Percentiles rank a stretch among this genome's conserved stretches.
These are phyloP conservation scores for Globisporangium megalacanthum DNA, from an alignment of 352 stramenopile species.

Conservation along the genomic window DNA sequence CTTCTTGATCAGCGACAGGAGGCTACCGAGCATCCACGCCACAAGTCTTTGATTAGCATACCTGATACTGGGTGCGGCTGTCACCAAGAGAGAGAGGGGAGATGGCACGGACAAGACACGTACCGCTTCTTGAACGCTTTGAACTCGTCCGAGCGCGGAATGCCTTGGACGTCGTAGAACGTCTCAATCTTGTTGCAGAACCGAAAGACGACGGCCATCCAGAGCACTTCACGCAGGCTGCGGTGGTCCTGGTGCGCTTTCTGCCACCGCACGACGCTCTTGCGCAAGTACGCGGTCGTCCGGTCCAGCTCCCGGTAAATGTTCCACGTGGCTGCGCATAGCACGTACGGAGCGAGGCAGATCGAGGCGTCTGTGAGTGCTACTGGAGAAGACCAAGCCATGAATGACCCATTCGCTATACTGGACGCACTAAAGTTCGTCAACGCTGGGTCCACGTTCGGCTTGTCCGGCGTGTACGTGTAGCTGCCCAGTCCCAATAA, in stretches of 20 bases:
- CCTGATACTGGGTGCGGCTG: neutral
- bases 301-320: slow-evolving; percentile 81
- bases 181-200: slow-evolving; percentile 82
- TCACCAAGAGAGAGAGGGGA: neutral
- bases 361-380: too few species aligned
- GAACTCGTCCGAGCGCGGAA: slow-evolving; percentile 69
- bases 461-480: slow-evolving; percentile 60
- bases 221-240: slow-evolving; percentile 68
- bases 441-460: slow-evolving; percentile 61
- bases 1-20: slow-evolving; percentile 52
- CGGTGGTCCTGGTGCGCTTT: slow-evolving; percentile 61
- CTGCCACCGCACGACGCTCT: slow-evolving; percentile 75
- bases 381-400: neutral
- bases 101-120: neutral
- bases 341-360: neutral
- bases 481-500: slow-evolving; percentile 26
- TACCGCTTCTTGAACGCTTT: slow-evolving; percentile 62
- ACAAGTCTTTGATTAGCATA: neutral
- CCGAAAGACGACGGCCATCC: slow-evolving; percentile 76
- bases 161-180: slow-evolving; percentile 73
- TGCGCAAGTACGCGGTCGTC: slow-evolving; percentile 75
- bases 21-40: slow-evolving; percentile 14
- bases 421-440: slow-evolving; percentile 65
- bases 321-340: slow-evolving; percentile 60
- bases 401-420: too few species aligned